Conservation (phyloP, 176 grass and related monocot species). For the Carex cristatella region DNA sequence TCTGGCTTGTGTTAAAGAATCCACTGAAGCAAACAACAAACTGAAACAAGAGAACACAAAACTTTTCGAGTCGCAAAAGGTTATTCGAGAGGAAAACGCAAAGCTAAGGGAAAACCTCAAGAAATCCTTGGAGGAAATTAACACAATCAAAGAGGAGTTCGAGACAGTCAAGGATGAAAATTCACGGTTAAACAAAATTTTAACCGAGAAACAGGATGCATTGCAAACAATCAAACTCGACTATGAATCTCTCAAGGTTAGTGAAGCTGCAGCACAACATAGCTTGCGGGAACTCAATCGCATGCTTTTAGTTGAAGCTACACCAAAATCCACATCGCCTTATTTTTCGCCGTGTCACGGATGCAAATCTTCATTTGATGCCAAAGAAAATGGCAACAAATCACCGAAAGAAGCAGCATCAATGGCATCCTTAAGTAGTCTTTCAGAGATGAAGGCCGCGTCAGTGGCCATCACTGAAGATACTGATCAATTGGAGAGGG, state of each 20-base stretch:
- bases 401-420: background rate
- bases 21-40: slow-evolving; percentile 50
- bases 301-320: slow-evolving; percentile 41
- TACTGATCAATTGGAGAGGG: slow-evolving; percentile 30
- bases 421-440: background rate
- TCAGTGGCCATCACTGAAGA: slow-evolving; percentile 16
- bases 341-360: background rate
- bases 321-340: background rate
- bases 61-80: slow-evolving; percentile 63
- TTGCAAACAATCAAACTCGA: slow-evolving; percentile 67
- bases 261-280: slow-evolving; percentile 56
- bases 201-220: slow-evolving; percentile 57
- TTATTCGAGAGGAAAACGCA: slow-evolving; percentile 62
- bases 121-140: slow-evolving; percentile 63
- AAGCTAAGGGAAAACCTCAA: slow-evolving; percentile 80
- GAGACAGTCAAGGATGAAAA: slow-evolving; percentile 68
- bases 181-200: slow-evolving; percentile 51
- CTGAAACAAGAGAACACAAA: slow-evolving; percentile 58
- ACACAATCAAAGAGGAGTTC: slow-evolving; percentile 56
- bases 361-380: slow-evolving; percentile 32
- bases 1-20: slow-evolving; percentile 59
- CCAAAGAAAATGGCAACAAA: slow-evolving; percentile 13
- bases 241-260: slow-evolving; percentile 74
- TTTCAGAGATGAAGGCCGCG: background rate
- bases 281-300: slow-evolving; percentile 64